A percentile compares a stretch with the other conserved stretches of the same genome.
Evolutionary conservation across 192 early-diverging fungal species (phyloP).

Genomic region (Linnemannia hyalina): DNA sequence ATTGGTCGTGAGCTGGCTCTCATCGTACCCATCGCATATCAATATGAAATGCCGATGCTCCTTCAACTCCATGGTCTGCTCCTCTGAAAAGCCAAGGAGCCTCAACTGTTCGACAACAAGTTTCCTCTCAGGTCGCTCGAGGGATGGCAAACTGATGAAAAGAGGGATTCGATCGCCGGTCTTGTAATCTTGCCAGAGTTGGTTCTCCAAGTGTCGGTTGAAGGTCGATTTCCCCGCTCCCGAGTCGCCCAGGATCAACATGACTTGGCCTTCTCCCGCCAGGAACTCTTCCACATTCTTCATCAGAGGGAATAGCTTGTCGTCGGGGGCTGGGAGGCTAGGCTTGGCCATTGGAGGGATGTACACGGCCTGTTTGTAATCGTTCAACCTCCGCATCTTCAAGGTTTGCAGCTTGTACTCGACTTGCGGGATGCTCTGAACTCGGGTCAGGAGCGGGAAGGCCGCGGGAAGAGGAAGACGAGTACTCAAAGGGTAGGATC

Average conservation of each 20-base stretch:
- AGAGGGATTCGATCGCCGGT: background rate
- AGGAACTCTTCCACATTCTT: background rate
- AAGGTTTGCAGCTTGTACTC: background rate
- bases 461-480: too few relatives aligned
- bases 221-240: background rate
- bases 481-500: too few relatives aligned
- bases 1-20: background rate
- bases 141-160: background rate
- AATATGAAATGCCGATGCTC: background rate
- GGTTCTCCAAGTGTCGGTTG: background rate
- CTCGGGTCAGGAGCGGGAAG: too few relatives aligned
- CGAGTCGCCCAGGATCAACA: background rate
- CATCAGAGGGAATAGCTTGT: background rate
- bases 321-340: background rate
- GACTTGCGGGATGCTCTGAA: background rate
- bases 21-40: constrained; percentile 1
- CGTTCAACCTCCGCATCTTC: background rate
- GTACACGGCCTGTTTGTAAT: background rate
- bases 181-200: background rate
- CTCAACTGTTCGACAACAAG: background rate
- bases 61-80: background rate
- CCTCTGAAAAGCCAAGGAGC: background rate
- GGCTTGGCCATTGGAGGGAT: background rate
- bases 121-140: background rate
- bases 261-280: background rate